Percentiles rank a stretch among this genome's conserved stretches.
Conservation (phyloP, 768 basidiomycete genomes). For the Rhodotorula kratochvilovae region DNA sequence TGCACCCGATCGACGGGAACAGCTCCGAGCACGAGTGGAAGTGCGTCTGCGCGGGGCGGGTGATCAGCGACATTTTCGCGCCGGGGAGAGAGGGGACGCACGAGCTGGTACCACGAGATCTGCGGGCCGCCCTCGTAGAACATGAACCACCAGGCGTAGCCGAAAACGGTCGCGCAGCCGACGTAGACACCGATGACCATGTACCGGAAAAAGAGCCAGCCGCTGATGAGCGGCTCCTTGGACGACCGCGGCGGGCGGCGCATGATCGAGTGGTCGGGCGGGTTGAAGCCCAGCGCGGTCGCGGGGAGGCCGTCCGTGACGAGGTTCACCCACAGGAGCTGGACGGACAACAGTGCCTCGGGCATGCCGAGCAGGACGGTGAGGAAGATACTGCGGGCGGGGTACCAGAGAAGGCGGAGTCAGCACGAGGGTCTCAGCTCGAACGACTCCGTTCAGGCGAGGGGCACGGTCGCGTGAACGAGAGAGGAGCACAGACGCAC, state of each 20-base stretch:
- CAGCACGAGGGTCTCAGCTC: too few relatives aligned
- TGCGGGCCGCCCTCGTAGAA: conserved; percentile 84
- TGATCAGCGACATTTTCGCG: neutral
- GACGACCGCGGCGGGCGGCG: conserved; percentile 83
- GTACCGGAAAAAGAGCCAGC: conserved; percentile 95
- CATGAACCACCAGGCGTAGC: conserved; percentile 99
- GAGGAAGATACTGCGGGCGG: conserved; percentile 69
- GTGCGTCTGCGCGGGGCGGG: conserved; percentile 64
- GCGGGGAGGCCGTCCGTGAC: conserved; percentile 92
- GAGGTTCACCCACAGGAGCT: conserved; percentile 96
- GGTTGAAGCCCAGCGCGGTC: conserved; percentile 96
- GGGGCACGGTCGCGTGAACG: too few relatives aligned
- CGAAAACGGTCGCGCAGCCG: conserved; percentile 88
- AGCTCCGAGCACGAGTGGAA: conserved; percentile 82
- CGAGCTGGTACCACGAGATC: conserved; percentile 87
- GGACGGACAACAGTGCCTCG: conserved; percentile 95
- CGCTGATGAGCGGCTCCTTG: conserved; percentile 81
- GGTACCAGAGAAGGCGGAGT: neutral
- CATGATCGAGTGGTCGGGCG: conserved; percentile 88
- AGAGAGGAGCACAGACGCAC: neutral
- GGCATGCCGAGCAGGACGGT: conserved; percentile 98
- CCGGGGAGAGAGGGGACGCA: conserved; percentile 51
- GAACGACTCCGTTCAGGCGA: too few relatives aligned
- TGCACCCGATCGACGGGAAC: conserved; percentile 89
- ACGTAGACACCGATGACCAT: conserved; percentile 90